phyloP scores from a whole-genome alignment of 352 stramenopile genomes.

The Phytopythium helicoides region DNA sequence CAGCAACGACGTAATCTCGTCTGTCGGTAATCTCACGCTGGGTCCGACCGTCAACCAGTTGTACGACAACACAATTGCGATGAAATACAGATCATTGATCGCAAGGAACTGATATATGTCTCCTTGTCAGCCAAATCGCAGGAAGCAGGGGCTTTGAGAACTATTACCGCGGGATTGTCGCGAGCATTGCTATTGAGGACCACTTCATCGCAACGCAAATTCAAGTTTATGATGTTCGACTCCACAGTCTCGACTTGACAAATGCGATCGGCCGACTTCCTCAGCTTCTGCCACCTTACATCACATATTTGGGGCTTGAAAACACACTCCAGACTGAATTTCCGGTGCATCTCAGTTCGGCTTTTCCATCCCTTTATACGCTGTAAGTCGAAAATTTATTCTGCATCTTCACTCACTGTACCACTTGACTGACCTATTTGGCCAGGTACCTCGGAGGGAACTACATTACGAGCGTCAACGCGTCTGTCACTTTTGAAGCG shows the following conservation, averaged over 20 bases:
- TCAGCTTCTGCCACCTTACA: neutral
- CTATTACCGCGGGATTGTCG: no score
- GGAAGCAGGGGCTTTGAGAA: no score
- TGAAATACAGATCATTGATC: neutral
- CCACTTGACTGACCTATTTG: no score
- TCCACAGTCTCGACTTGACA: neutral
- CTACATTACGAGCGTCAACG: no score
- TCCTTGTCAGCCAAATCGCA: no score
- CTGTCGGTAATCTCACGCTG: neutral
- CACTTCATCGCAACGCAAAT: no score
- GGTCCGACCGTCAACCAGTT: neutral
- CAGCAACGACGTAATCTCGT: neutral
- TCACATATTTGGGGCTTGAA: neutral
- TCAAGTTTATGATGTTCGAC: no score
- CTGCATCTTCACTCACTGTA: neutral
- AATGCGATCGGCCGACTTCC: neutral
- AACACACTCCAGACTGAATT: conserved; percentile 1
- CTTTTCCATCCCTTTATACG: neutral
- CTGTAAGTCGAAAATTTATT: neutral
- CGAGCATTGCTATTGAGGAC: no score
- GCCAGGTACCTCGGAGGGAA: no score
- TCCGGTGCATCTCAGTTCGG: neutral
- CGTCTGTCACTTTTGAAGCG: no score
- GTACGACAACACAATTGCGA: neutral
- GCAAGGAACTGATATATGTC: no score